Evolutionary conservation across 2,329 filamentous ascomycete genomes (phyloP), one percentile per base, ranked within the genome.

Genomic region (Tolypocladium capitatum): DNA sequence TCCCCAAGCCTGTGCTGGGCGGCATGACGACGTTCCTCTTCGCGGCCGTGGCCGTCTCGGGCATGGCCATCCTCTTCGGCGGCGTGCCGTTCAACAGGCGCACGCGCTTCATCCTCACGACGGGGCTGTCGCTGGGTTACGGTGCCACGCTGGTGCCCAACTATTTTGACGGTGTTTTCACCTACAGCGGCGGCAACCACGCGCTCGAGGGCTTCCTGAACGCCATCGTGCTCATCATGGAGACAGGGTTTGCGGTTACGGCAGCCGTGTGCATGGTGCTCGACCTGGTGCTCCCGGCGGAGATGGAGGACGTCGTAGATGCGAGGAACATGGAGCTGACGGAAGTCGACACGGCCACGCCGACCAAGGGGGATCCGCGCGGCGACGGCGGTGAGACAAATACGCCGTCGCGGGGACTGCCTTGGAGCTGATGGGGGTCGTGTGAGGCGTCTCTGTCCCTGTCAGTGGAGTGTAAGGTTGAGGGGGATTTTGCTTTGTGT

Each of bases 1-100:
- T 92, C 53, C 86, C 86, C 0, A 65, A 72, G 2, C 60, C 78
- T 1, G 80, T 84, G 1, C 71, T 84, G 2, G 82, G 80, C 34
- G 81, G 81, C 43, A 85, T 85, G 81, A 84, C 86, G 0, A 88
- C 85, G 0, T 92, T 92, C 63, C 73, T 92, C 21, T 92, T 90
- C 68, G 75, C 74, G 50, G 77, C 84, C 4, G 86, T 92, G 6
- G 80, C 84, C 2, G 82, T 88, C 1, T 85, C 82, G 0, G 87
- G 87, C 55, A 78, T 92, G 51, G 75, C 83, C 44, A 90, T 92
- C 56, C 81, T 92, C 52, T 72, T 77, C 4, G 77, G 78, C 18
- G 76, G 75, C 33, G 78, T 85, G 2, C 74, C 78, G 0, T 90
- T 91, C 61, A 88, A 78, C n/a, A 77, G 86, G 34, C 80, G 87